A percentile compares a stretch with the other conserved stretches of the same genome.
These are phyloP conservation scores for Closterium sp. DNA, from an alignment of 139 green algal species.

Conservation along the genomic window DNA sequence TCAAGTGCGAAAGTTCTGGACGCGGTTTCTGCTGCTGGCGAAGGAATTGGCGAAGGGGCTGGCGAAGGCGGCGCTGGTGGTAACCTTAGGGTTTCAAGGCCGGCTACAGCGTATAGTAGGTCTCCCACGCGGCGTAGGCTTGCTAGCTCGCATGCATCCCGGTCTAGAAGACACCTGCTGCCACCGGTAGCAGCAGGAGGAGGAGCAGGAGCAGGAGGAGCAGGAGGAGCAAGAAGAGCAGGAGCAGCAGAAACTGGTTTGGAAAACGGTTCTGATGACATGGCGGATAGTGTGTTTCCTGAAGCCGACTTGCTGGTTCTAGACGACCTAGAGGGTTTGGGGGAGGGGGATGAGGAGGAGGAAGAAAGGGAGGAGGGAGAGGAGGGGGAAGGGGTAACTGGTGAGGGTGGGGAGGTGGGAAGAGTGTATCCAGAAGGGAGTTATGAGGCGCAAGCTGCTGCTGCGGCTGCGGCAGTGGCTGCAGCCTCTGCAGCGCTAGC, in stretches of 20 bases:
- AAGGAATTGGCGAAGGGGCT: background rate
- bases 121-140: background rate
- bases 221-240: background rate
- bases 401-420: background rate
- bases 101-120: background rate
- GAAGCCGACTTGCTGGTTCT: background rate
- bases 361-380: background rate
- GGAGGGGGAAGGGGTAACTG: background rate
- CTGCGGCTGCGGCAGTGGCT: background rate
- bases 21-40: background rate
- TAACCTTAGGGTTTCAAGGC: background rate
- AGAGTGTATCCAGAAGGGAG: background rate
- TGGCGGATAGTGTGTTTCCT: background rate
- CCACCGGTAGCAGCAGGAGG: background rate
- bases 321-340: background rate
- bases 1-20: background rate
- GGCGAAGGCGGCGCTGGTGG: background rate
- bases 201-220: background rate
- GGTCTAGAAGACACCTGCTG: background rate
- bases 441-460: background rate
- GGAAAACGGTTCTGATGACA: background rate
- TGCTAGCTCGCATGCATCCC: background rate
- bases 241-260: background rate
- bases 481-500: background rate
- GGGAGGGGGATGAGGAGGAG: background rate